Evolutionary conservation across 495 filamentous ascomycete genomes (phyloP), one percentile per base, ranked within the genome.

Genomic region (Trichocladium uniseriatum): DNA sequence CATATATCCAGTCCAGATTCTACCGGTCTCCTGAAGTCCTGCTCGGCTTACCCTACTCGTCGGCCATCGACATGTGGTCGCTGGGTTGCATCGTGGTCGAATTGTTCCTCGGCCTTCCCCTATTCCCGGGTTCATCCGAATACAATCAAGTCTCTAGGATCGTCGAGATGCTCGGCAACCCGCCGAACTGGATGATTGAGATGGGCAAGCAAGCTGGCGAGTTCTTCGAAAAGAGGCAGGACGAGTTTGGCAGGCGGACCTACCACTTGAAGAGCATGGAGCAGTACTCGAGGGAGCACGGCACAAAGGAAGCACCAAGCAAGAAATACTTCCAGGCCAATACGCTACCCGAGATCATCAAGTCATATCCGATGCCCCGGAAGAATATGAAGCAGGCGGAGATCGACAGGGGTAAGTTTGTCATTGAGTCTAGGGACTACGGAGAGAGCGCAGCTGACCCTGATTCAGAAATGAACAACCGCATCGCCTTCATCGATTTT

Each of bases 21-120:
- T 99, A 99, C 64, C 80, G 94, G 48, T 99, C 94, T 2, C 94
- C 94, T 0, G 94, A 99, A 63, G 94, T 99, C 24, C 67, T 99
- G 24, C 76, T 97, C 24, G 94, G 94, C 6, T 66, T 99, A 36
- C 94, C 94, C 61, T 95, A 99, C 60, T 96, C 92, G 7, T 96
- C 94, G 28, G 92, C 94, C 15, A 99, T 99, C 61, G 94, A 99
- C 60, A 97, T 99, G 94, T 99, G 94, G 94, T 99, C 94, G 9
- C 72, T 99, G 38, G 94, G 94, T 22, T 99, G 94, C 65, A 99
- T 99, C 50, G 94, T 99, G 18, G 94, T 99, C 22, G 94, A 99
- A 64, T 77, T 99, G 3, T 99, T 99, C 73, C 73, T 99, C 3
- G 94, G 94, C 32, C 70, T 99, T 24, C 94, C 94, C 22, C 66